A percentile compares a stretch with the other conserved stretches of the same genome.
phyloP scores from a whole-genome alignment of 139 green algal genomes.

The Chlamydomonas eustigma region DNA sequence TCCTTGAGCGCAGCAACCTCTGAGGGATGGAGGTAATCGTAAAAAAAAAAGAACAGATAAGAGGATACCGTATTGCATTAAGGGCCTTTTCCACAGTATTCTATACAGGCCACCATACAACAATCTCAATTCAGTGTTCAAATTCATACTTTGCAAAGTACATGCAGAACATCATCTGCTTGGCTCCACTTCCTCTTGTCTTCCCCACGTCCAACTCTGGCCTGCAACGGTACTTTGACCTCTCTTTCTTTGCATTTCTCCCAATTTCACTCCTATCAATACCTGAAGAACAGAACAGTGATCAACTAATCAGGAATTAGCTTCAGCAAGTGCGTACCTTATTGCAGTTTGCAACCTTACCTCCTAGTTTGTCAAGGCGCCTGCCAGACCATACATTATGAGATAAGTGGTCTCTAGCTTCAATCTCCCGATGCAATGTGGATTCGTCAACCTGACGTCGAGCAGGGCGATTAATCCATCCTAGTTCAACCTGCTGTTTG shows the following conservation, averaged over 20 bases:
- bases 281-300: not conserved
- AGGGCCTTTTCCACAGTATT: no score
- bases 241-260: conserved; percentile 21
- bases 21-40: no score
- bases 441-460: conserved; percentile 28
- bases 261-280: not conserved
- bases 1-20: conserved; percentile 61
- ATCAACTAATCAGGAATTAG: no score
- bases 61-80: no score
- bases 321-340: no score
- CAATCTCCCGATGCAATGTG: conserved; percentile 18
- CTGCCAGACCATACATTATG: conserved; percentile 37
- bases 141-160: conserved; percentile 66
- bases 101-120: no score
- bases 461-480: conserved; percentile 6
- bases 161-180: conserved; percentile 51
- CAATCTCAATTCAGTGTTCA: no score
- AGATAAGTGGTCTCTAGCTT: conserved; percentile 9
- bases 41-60: no score
- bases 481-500: conserved; percentile 9
- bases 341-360: not conserved
- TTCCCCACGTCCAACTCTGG: conserved; percentile 46
- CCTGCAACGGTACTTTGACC: conserved; percentile 52
- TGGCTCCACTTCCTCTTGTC: conserved; percentile 49
- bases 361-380: not conserved